Base-by-base conservation (phyloP, 1,284 basidiomycete species). In the Cystodermella granulosa region DNA sequence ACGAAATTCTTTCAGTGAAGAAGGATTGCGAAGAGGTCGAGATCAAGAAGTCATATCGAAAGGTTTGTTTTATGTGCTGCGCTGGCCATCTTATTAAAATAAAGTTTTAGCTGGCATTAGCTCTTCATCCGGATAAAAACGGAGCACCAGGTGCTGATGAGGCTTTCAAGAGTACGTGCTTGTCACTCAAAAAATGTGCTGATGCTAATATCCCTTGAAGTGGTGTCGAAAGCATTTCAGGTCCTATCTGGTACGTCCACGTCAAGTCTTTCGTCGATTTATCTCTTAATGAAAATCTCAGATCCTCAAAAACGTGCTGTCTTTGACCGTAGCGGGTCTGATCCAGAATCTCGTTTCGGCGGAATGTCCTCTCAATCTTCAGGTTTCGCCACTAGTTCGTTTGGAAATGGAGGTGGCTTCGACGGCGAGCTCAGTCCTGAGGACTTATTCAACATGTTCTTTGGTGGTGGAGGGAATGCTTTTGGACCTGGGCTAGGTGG, bases 361-460 rank as follows among this genome's bases (percentile, higher is more conserved):
- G 85, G 88, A 44, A 82, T 82, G 74, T 71, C 83, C 5, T 79
- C 82, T 3, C 69, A 74, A 36, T 68, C 75, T 14, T 62, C 77
- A 15, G 74, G 75, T 15, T 85, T 80, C 62, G 68, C 74, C 23
- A 51, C 71, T 31, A 70, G 66, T 45, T 69, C 71, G 23, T 84
- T 80, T 53, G 71, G 73, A 36, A 68, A 75, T 36, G 73, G 74
- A 4, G 73, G 69, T 26, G 66, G 70, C 2, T 88, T 87, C 56
- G 87, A 90, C 8, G 83, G 83, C 43, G 94, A 97, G 62, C 75
- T 98, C 55, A 92, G 89, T 49, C 92, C 95, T 1, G 92, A 97
- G 67, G 95, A 98, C 53, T 63, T 98, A 45, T 98, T 98, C 76
- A 95, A 97, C 62, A 94, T 96, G 89, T 98, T 98, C 80, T 98